These are phyloP conservation scores for Colletotrichum viniferum DNA, from an alignment of 2,329 filamentous ascomycete genomes.

Conservation along the genomic window DNA sequence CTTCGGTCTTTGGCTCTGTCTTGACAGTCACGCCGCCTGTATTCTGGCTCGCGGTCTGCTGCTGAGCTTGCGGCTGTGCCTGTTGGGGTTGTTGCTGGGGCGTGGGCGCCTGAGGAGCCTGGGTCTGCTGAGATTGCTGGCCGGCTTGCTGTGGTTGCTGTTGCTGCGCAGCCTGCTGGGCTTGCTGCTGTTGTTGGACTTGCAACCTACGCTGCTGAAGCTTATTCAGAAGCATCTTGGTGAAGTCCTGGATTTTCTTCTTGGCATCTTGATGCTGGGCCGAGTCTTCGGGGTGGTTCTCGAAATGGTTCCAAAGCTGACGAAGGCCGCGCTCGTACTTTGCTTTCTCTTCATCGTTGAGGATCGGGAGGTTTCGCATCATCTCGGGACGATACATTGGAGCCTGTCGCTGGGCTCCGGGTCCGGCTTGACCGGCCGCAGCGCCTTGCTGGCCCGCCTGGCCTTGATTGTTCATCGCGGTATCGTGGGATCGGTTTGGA, in stretches of 20 bases:
- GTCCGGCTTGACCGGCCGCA: conserved; percentile 21
- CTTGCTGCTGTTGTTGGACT: conserved; percentile 37
- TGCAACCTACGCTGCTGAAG: conserved; percentile 43
- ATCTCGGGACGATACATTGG: conserved; percentile 56
- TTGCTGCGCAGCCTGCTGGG: conserved; percentile 25
- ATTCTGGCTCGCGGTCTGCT: conserved; percentile 15
- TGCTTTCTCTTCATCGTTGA: conserved; percentile 58
- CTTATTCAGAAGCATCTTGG: conserved; percentile 59
- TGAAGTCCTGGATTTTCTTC: conserved; percentile 65
- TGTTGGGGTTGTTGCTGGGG: conserved; percentile 26
- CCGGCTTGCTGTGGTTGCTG: not conserved
- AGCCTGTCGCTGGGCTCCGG: conserved; percentile 30
- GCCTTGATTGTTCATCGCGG: conserved; percentile 22
- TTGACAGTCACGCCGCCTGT: conserved; percentile 4
- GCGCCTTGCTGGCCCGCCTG: conserved; percentile 21
- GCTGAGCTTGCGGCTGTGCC: conserved; percentile 18
- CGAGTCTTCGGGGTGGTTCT: conserved; percentile 51
- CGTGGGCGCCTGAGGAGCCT: conserved; percentile 23
- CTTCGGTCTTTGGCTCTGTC: conserved; percentile 11
- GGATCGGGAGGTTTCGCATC: conserved; percentile 53
- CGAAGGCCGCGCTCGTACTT: conserved; percentile 65
- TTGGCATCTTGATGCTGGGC: conserved; percentile 54
- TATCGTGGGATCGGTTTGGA: not conserved
- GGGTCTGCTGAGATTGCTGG: conserved; percentile 20
- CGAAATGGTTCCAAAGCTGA: conserved; percentile 57